Base-by-base conservation (phyloP, 2,329 filamentous ascomycete genomes). In the Talaromyces sp. region DNA sequence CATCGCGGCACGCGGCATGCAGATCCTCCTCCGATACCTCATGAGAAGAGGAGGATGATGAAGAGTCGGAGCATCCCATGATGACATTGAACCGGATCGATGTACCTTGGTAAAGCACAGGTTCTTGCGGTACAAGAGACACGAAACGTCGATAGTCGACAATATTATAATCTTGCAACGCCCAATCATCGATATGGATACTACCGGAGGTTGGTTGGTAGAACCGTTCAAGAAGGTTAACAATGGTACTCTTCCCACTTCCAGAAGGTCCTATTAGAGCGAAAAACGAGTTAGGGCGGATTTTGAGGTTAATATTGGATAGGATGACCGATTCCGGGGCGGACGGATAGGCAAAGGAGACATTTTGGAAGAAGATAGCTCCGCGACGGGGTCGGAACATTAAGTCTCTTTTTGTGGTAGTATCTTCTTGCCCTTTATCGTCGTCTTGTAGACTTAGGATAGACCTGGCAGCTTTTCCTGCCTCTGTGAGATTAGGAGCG, bases 1-100 rank as follows among this genome's bases (percentile, higher is more conserved):
- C 87, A 17, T 88, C 74, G 60, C 81, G 81, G 68, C 87, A 90
- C 0, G 88, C 88, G 58, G 84, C 82, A 63, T 87, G 80, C 52
- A 90, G 85, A 52, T 89, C 87, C 8, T 77, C 81, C 51, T 85
- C 75, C 0, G 80, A 82, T 1, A 83, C 83, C 38, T 82, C 80
- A 46, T 81, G n/a, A n/a, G n/a, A n/a, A n/a, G n/a, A n/a, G n/a
- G n/a, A n/a, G n/a, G n/a, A n/a, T n/a, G n/a, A n/a, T n/a, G n/a
- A n/a, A n/a, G n/a, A 32, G 31, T 32, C 31, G 31, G 31, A 32
- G 31, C 31, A 32, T n/a, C 77, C 79, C 3, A 80, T 70, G 2
- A 70, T 69, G 26, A 80, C 70, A 62, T 80, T 81, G 70, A 79
- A 81, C 24, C 70, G 72, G 17, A 81, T 75, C 29, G 68, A 78